Evolutionary conservation across 2,329 filamentous ascomycete genomes (phyloP).

Genomic region (Diplodia mutila): DNA sequence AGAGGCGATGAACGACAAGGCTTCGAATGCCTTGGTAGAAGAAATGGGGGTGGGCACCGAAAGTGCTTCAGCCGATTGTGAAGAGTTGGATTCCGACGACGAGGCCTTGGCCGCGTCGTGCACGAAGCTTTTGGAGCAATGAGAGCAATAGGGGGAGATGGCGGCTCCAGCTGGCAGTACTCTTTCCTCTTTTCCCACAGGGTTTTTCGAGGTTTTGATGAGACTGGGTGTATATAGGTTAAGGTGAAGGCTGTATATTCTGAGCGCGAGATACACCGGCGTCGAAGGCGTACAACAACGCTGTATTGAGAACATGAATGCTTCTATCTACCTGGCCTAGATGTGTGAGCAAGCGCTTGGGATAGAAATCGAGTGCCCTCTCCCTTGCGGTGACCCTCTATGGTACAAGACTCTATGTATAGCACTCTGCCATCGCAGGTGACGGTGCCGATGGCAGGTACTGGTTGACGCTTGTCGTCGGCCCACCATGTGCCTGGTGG

Average conservation of each 20-base stretch:
- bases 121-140: too few species aligned
- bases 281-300: not conserved
- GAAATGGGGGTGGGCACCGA: too few species aligned
- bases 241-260: not conserved
- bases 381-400: constrained; percentile 12
- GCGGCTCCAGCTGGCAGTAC: not conserved
- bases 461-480: not conserved
- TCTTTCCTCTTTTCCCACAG: not conserved
- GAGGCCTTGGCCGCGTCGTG: too few species aligned
- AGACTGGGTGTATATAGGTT: not conserved
- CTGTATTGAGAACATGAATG: not conserved
- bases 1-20: too few species aligned
- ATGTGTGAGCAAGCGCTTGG: not conserved
- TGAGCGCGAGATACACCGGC: not conserved
- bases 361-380: constrained; percentile 8
- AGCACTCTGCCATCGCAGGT: constrained; percentile 16
- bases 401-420: constrained; percentile 17
- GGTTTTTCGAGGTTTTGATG: not conserved
- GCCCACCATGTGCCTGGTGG: constrained; percentile 12
- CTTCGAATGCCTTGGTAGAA: too few species aligned
- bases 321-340: not conserved
- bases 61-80: too few species aligned
- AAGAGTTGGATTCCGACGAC: too few species aligned
- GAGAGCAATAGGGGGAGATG: too few species aligned
- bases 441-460: constrained; percentile 7